Percentiles rank a stretch among this genome's conserved stretches.
phyloP scores from a whole-genome alignment of 2,329 filamentous ascomycete genomes.

The Neofusicoccum sp. region DNA sequence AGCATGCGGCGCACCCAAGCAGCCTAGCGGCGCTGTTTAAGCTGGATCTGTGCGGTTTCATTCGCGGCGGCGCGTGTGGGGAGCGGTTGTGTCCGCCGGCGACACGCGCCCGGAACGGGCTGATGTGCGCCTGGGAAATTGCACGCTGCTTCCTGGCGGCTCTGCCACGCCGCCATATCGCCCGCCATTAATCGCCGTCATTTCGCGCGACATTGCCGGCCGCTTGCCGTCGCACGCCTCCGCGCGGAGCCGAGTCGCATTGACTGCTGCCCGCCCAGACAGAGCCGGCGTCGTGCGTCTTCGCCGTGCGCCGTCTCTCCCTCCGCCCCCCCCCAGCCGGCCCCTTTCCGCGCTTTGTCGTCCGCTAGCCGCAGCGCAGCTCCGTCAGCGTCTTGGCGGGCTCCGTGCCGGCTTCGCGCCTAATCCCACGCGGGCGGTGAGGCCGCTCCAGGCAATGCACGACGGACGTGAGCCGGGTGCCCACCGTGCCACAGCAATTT shows the following conservation, averaged over 20 bases:
- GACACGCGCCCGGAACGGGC: slow-evolving; percentile 14
- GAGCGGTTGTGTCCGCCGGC: slow-evolving; percentile 18
- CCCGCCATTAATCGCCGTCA: neutral
- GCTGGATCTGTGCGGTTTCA: slow-evolving; percentile 13
- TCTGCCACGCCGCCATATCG: neutral
- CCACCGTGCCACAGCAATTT: neutral
- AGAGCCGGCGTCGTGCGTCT: neutral
- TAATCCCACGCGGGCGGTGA: neutral
- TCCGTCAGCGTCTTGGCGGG: slow-evolving; percentile 13
- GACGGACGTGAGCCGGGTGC: too few relatives aligned
- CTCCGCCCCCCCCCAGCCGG: neutral
- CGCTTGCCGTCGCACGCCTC: neutral
- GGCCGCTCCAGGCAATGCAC: neutral
- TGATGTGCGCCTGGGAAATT: slow-evolving; percentile 18
- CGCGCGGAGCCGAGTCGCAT: neutral
- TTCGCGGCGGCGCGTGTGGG: neutral
- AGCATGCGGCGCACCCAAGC: neutral
- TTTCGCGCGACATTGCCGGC: neutral
- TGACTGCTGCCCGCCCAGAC: slow-evolving; percentile 8
- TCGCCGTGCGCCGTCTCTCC: neutral
- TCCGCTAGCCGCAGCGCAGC: neutral
- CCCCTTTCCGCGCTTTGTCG: slow-evolving; percentile 4
- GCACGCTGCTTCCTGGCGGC: slow-evolving; percentile 12
- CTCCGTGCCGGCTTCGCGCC: neutral
- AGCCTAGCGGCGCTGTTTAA: slow-evolving; percentile 9